Conservation (phyloP, 1,284 basidiomycete genomes). For the Ceratobasidium sp. region DNA sequence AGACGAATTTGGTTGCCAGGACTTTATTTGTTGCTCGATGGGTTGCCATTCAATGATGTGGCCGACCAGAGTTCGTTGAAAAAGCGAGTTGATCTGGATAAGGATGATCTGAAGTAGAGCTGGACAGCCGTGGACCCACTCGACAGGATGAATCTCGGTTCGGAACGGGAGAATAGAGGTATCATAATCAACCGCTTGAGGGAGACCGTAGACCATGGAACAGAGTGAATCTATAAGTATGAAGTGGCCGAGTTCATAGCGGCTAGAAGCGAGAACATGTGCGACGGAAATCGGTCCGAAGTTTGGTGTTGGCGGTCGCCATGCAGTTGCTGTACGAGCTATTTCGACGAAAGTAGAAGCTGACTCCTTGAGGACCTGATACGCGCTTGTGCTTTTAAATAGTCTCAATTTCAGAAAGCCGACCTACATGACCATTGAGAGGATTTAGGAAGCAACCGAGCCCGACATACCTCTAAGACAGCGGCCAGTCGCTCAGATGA, state of each 20-base stretch:
- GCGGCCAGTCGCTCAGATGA: background rate
- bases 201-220: conserved; percentile 3
- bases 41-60: background rate
- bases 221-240: background rate
- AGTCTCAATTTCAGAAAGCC: conserved; percentile 2
- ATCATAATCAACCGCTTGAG: conserved; percentile 23
- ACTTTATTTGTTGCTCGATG: too few species aligned
- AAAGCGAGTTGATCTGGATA: background rate
- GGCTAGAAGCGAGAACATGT: background rate
- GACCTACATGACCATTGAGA: background rate
- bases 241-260: conserved; percentile 11
- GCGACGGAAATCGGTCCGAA: background rate
- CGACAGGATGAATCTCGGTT: background rate
- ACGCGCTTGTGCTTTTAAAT: background rate
- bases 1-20: too few species aligned
- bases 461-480: background rate
- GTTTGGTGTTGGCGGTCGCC: background rate
- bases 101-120: background rate
- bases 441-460: background rate
- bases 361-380: background rate
- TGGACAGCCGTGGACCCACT: conserved; percentile 10
- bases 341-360: background rate
- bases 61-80: background rate
- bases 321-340: background rate
- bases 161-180: background rate